Conservation (phyloP, 2,329 filamentous ascomycete genomes). For the Didymella exigua region DNA sequence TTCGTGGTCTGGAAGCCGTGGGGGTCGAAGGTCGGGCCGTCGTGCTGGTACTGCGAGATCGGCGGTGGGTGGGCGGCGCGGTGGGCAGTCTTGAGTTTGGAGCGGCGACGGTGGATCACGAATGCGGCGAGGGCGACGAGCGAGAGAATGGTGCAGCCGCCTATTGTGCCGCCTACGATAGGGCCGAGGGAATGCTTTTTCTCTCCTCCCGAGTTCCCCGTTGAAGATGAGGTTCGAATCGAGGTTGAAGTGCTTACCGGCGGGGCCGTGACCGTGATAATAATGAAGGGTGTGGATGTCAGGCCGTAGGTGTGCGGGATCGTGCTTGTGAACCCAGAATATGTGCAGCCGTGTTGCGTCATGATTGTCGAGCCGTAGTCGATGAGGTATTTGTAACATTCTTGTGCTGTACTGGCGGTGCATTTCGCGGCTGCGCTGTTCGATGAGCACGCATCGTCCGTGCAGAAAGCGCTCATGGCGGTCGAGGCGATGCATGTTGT, state of each 20-base stretch:
- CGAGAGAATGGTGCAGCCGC: constrained; percentile 34
- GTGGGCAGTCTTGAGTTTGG: background rate
- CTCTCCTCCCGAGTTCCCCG: background rate
- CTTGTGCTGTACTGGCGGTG: constrained; percentile 24
- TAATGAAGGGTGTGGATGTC: constrained; percentile 5
- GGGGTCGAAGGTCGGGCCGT: constrained; percentile 6
- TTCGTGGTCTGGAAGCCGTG: background rate
- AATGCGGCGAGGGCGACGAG: constrained; percentile 31
- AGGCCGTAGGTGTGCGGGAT: constrained; percentile 21
- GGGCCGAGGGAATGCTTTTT: constrained; percentile 30
- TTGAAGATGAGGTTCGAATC: too few relatives aligned
- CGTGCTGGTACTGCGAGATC: background rate
- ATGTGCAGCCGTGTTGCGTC: constrained; percentile 41
- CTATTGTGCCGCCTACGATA: constrained; percentile 43
- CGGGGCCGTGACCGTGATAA: constrained; percentile 1
- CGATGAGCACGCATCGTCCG: constrained; percentile 29
- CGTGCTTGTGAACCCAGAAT: constrained; percentile 24
- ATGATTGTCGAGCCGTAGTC: constrained; percentile 34
- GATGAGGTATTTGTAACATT: constrained; percentile 40
- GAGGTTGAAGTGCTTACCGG: background rate
- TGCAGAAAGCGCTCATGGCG: constrained; percentile 35
- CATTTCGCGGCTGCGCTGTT: constrained; percentile 40
- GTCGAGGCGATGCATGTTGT: constrained; percentile 41
- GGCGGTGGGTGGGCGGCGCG: background rate
- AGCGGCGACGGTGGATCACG: constrained; percentile 28